Evolutionary conservation across 1,139 yeast genomes (phyloP), one percentile per base, ranked within the genome.

Genomic region (Taphrina confusa): DNA sequence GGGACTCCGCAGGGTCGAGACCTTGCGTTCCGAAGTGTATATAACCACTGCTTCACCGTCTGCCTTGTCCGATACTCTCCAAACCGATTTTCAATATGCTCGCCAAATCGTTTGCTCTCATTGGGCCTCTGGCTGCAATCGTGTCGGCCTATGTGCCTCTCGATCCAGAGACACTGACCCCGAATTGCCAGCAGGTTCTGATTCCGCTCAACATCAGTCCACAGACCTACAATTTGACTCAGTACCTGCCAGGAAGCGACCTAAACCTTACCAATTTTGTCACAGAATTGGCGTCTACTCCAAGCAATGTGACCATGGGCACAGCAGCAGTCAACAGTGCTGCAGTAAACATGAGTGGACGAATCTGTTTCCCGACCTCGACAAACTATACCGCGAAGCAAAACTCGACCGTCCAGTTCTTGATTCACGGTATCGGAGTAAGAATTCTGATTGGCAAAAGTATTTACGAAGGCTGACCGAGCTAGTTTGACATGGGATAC

Each of bases 341-440:
- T 16, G 14, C 39, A 3, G 36, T 30, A 20, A 46, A 46, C 39
- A 46, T 46, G 20, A 30, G 39, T 33, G 51, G 39, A 12, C 36
- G 51, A 33, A 6, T 46, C 27, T 46, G 51, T 33, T 27, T n/a
- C 39, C 51, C 51, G 16, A 46, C 51, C 22, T 28, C 51, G 39
- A 46, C 51, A 30, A 46, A 46, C 39, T 25, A 25, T 25, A 42
- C 47, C 30, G 33, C 47, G 31, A 42, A 25, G 31, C 51, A 33
- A 18, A 46, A 46, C 14, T 25, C 31, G 20, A 51, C 57, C 8
- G 37, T 51, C 18, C 57, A 51, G 49, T 51, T 51, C 57, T 18
- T 51, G 57, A 39, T 51, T 16, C 57, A 51, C 25, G 57, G 57
- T 9, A 51, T 51, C 27, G 57, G 57, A 8, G 42, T 37, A 18